Evolutionary conservation across 495 filamentous ascomycete genomes (phyloP).

Genomic region (Amniculicola lignicola): DNA sequence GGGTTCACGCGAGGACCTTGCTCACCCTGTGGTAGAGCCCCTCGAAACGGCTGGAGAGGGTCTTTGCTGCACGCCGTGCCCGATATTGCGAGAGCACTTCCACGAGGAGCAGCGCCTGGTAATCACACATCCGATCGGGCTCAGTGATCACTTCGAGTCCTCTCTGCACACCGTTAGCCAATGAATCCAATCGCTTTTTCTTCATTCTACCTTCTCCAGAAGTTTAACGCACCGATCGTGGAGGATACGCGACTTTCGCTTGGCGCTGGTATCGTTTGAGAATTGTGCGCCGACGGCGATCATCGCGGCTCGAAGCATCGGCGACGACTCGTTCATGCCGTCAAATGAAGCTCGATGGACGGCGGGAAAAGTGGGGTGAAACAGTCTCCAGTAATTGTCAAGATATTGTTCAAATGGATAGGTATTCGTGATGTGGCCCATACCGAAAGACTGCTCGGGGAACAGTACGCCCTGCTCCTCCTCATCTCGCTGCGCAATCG

Average conservation of each 20-base stretch:
- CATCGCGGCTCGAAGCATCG: constrained; percentile 44
- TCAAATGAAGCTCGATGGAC: constrained; percentile 44
- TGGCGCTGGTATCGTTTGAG: constrained; percentile 38
- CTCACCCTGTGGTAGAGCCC: constrained; percentile 34
- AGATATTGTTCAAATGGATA: constrained; percentile 40
- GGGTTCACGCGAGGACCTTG: neutral
- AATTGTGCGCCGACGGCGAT: constrained; percentile 46
- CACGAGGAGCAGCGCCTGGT: constrained; percentile 38
- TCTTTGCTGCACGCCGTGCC: constrained; percentile 34
- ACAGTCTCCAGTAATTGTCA: constrained; percentile 45
- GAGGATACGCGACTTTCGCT: constrained; percentile 39
- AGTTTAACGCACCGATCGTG: constrained; percentile 42
- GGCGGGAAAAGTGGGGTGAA: constrained; percentile 45
- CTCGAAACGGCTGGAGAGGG: constrained; percentile 36
- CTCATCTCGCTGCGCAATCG: constrained; percentile 28
- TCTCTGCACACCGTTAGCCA: constrained; percentile 27
- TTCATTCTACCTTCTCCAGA: constrained; percentile 40
- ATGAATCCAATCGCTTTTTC: neutral
- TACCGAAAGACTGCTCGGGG: constrained; percentile 33
- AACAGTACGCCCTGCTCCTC: constrained; percentile 33
- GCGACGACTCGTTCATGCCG: constrained; percentile 35
- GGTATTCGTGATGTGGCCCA: constrained; percentile 25
- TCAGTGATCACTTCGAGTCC: constrained; percentile 25
- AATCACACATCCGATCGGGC: constrained; percentile 35
- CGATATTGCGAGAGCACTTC: constrained; percentile 40